Evolutionary conservation across 2,329 filamentous ascomycete genomes (phyloP).

Genomic region (Verticillium klebahnii): DNA sequence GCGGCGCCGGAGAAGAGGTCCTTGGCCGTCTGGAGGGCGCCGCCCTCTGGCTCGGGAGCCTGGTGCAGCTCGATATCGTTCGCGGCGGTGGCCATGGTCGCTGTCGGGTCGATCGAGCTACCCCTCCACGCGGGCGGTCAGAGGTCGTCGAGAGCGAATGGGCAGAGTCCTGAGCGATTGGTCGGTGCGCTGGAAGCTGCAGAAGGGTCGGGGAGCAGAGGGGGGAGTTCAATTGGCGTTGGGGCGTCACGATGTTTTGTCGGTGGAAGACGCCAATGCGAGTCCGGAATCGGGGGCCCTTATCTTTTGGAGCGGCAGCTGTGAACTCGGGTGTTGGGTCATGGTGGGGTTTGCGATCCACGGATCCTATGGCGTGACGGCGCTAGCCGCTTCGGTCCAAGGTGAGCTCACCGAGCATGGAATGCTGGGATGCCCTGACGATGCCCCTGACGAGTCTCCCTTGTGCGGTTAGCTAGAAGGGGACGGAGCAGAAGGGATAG

Average conservation of each 20-base stretch:
- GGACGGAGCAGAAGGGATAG: no score
- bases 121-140: neutral
- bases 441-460: no score
- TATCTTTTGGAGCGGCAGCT: neutral
- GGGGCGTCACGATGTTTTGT: neutral
- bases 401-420: neutral
- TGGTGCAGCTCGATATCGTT: conserved; percentile 29
- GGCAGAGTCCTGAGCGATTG: neutral
- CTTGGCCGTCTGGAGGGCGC: conserved; percentile 64
- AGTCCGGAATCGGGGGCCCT: neutral
- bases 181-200: neutral
- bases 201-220: neutral
- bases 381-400: neutral
- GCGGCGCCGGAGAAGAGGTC: conserved; percentile 88
- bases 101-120: neutral
- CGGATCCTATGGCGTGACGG: neutral
- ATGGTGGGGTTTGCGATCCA: neutral
- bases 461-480: no score
- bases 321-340: neutral
- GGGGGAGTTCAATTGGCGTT: neutral
- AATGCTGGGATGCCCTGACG: no score
- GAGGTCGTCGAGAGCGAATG: neutral
- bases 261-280: neutral
- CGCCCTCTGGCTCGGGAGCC: conserved; percentile 18
- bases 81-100: conserved; percentile 30